These are phyloP conservation scores for Phytophthora rubi DNA, from an alignment of 352 stramenopile genomes.

Conservation along the genomic window DNA sequence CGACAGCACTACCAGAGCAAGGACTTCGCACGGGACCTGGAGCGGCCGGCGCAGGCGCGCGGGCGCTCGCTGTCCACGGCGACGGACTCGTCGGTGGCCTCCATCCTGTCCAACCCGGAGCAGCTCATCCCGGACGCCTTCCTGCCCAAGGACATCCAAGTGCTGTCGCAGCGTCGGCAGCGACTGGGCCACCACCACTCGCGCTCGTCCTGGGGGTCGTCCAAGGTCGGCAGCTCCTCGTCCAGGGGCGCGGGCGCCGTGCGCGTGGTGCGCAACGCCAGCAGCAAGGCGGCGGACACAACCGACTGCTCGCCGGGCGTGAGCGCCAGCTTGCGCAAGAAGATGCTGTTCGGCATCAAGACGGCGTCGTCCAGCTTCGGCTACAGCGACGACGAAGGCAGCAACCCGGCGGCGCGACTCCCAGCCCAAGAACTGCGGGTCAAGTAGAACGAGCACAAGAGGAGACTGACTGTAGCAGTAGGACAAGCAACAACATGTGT, in stretches of 20 bases:
- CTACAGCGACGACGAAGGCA: conserved; percentile 43
- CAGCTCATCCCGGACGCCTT: conserved; percentile 66
- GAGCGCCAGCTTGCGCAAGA: conserved; percentile 29
- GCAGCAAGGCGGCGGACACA: neutral
- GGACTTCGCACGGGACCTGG: conserved; percentile 33
- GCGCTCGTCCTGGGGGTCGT: conserved; percentile 28
- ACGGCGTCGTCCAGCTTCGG: conserved; percentile 43
- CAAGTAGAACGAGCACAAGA: conserved; percentile 17
- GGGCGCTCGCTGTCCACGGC: conserved; percentile 45
- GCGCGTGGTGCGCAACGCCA: conserved; percentile 25
- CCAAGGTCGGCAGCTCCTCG: conserved; percentile 30
- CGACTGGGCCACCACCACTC: conserved; percentile 38
- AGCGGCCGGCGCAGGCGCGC: conserved; percentile 32
- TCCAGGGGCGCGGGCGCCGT: conserved; percentile 18
- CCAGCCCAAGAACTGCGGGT: conserved; percentile 32
- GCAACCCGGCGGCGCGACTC: conserved; percentile 17
- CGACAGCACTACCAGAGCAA: conserved; percentile 39
- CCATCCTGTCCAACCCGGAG: conserved; percentile 69
- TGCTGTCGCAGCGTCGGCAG: conserved; percentile 58
- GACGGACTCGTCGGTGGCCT: conserved; percentile 60
- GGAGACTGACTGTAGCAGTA: conserved; percentile 1
- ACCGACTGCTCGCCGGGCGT: neutral
- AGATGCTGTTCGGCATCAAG: conserved; percentile 35
- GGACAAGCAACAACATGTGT: conserved; percentile 15
- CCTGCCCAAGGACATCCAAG: conserved; percentile 69